A percentile compares a stretch with the other conserved stretches of the same genome.
Evolutionary conservation across 1,284 basidiomycete species (phyloP).

Genomic region (Rhodotorula sp.): DNA sequence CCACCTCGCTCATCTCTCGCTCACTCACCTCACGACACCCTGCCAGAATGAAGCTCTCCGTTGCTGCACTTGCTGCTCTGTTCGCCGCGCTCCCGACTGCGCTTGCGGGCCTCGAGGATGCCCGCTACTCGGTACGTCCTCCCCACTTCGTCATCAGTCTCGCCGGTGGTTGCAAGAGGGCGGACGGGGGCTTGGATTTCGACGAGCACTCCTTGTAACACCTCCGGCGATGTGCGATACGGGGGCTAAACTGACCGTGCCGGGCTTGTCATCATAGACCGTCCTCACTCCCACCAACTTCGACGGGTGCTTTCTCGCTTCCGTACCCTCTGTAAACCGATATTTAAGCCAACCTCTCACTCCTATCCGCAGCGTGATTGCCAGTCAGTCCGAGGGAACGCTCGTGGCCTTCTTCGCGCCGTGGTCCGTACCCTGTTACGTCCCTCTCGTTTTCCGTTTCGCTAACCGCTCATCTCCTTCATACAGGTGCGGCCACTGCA

Average conservation of each 20-base stretch:
- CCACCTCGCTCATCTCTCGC: neutral
- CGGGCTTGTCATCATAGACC: slow-evolving; percentile 61
- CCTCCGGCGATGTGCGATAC: too few relatives aligned
- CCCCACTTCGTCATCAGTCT: neutral
- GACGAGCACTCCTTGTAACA: too few relatives aligned
- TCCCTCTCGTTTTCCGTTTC: neutral
- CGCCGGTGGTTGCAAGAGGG: neutral
- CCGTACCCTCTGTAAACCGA: slow-evolving; percentile 45
- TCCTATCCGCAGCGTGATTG: neutral
- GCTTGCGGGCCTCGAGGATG: slow-evolving; percentile 56
- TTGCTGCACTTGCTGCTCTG: neutral
- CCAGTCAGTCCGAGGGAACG: slow-evolving; percentile 47
- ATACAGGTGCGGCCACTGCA: slow-evolving; percentile 53
- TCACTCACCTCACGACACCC: neutral
- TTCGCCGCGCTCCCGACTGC: slow-evolving; percentile 51
- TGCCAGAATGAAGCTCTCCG: slow-evolving; percentile 18
- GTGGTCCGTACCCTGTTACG: slow-evolving; percentile 14
- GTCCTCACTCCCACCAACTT: slow-evolving; percentile 75
- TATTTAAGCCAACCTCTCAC: neutral
- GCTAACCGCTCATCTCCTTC: neutral
- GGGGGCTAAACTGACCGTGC: neutral
- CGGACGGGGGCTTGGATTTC: too few relatives aligned
- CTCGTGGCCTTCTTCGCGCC: slow-evolving; percentile 53
- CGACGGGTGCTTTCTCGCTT: slow-evolving; percentile 55
- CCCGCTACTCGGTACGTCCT: slow-evolving; percentile 27